Base-by-base conservation (phyloP, 73 alveolate species). In the Paramecium octaurelia region DNA sequence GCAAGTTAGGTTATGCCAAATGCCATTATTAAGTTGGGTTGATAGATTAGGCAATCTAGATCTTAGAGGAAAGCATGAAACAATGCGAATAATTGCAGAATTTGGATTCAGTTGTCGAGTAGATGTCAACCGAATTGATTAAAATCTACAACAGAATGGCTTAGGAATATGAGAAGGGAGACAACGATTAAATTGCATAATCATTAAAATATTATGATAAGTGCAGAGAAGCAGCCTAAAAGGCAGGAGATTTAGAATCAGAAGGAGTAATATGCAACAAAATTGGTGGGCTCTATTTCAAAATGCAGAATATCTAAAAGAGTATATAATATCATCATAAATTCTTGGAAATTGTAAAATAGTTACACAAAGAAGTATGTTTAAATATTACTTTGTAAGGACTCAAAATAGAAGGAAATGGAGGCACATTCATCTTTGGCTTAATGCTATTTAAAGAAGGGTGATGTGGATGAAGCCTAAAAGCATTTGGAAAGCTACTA, bases 151-250 rank as follows among this genome's bases (percentile, higher is more conserved):
- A 71, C 24, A 89, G 64, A 71, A 83, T 89, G 87, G 94, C 94
- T 14, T 31, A 44, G n/a, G 90, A 40, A n/a, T 89, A 70, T 48
- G 94, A 89, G 48, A 88, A 70, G 24, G 94, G 94, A 0, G 94
- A 89, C 8, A 54, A 54, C 29, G 91, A 89, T 58, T 44, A 71
- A 31, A 89, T 89, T 71, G 58, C 43, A 12, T 58, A 89, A 27
- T 83, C 94, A 11, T 71, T 89, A 44, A 46, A 18, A 27, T 89
- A 69, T 83, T 89, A 89, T 71, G 94, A 89, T 35, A 89, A 89
- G 29, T 89, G 94, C 50, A 42, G 86, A 31, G 94, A 89, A 24
- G 94, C 88, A n/a, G 94, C 94, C 34, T 38, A 89, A 89, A 89
- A 89, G 31, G 90, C 85, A 21, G 94, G 88, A 24, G 84, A 83